Evolutionary conservation across 306 rosid genomes (phyloP).

Genomic region (Senna tora): DNA sequence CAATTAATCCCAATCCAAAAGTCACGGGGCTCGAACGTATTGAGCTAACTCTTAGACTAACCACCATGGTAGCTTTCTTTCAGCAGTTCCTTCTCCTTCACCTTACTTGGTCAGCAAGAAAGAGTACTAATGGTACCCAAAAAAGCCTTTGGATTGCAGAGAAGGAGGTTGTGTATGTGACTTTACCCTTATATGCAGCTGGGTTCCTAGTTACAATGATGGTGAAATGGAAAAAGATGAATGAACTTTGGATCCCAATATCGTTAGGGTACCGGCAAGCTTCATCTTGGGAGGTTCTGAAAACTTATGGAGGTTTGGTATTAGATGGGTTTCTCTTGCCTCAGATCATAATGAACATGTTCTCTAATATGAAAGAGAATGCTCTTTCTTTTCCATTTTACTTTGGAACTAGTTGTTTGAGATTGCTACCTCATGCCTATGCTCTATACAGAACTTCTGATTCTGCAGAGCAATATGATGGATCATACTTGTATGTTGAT

Average conservation of each 20-base stretch:
- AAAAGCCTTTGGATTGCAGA: conserved; percentile 38
- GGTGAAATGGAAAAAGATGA: neutral
- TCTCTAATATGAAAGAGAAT: conserved; percentile 40
- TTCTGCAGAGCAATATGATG: conserved; percentile 15
- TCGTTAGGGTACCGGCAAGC: no score
- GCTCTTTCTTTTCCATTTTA: conserved; percentile 54
- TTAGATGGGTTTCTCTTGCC: conserved; percentile 69
- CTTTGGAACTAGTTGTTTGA: conserved; percentile 62
- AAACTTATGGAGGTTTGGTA: conserved; percentile 53
- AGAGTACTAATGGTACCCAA: neutral
- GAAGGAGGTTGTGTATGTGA: conserved; percentile 22
- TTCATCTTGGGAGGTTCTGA: conserved; percentile 36
- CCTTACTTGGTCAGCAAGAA: conserved; percentile 41
- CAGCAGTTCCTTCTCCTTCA: conserved; percentile 45
- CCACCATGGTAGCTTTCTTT: conserved; percentile 44
- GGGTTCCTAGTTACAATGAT: conserved; percentile 27
- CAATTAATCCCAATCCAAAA: no score
- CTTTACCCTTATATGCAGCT: conserved; percentile 13
- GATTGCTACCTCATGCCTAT: conserved; percentile 61
- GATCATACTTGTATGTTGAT: conserved; percentile 48
- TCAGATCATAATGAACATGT: conserved; percentile 57
- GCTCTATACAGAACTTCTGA: conserved; percentile 55
- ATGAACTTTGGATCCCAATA: neutral
- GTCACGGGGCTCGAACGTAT: conserved; percentile 43
- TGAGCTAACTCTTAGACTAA: conserved; percentile 40